Evolutionary conservation across 371 early-diverging fungal genomes (phyloP), one percentile per base, ranked within the genome.

Genomic region (Rhizopus stolonifer): DNA sequence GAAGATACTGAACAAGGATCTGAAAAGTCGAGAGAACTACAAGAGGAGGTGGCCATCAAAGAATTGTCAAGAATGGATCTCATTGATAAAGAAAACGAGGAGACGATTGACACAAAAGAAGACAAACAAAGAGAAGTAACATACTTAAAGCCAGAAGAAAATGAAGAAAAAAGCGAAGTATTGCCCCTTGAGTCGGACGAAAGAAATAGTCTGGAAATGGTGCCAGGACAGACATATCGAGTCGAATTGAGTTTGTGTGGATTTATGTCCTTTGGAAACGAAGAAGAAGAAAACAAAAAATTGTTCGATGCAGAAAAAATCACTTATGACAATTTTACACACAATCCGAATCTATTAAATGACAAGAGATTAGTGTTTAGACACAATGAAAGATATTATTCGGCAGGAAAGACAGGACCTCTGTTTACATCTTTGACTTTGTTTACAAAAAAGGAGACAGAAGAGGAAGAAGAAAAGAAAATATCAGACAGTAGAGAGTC

Each of bases 311-410:
- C 80, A 23, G 70, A 84, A 39, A 67, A 68, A 32, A 64, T 86
- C 17, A 65, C 81, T 1, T 91, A 81, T 50, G 82, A 83, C 10
- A 60, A 72, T 1, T 89, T 91, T 63, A 62, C 70, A 9, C 70
- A 78, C 29, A 85, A 86, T 40, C 88, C 92, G 1, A 73, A 77
- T 21, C 24, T 91, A 5, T 49, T 91, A 18, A 77, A 77, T 32
- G 83, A 89, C 51, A 81, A 83, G 17, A 59, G 72, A 15, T 65
- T 91, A 7, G 86, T 92, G 9, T 75, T 90, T 49, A 76, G 84
- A 24, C 76, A 88, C 51, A 69, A 83, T 36, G 79, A 76, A 46
- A 66, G 77, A 51, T 86, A 76, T 22, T 71, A 65, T 69, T 63
- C 70, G 10, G 66, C 70, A 15, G 65, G 58, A 9, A 61, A 54